Percentiles rank a stretch among this genome's conserved stretches.
Conservation (phyloP, 1,139 yeast species). For the Arxiozyma slooffiae region DNA sequence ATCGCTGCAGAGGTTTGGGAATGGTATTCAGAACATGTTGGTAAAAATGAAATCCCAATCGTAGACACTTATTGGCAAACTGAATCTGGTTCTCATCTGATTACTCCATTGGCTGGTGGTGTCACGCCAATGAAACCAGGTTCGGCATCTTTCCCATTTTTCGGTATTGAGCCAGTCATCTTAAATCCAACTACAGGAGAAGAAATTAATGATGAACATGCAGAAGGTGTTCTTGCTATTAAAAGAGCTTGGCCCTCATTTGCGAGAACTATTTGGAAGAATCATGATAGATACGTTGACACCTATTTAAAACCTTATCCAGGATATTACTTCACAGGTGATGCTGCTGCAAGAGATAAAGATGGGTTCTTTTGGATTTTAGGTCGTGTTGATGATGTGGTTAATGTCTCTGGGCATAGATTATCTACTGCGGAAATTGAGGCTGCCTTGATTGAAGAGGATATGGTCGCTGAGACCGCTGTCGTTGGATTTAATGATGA, state of each 20-base stretch:
- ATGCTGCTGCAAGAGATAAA: slow-evolving; percentile 70
- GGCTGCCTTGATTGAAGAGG: slow-evolving; percentile 65
- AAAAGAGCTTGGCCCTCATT: slow-evolving; percentile 72
- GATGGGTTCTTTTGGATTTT: slow-evolving; percentile 74
- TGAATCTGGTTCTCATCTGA: slow-evolving; percentile 66
- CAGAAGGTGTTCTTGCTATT: slow-evolving; percentile 67
- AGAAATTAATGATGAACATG: slow-evolving; percentile 51
- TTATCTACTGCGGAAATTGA: slow-evolving; percentile 76
- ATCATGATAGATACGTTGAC: slow-evolving; percentile 57
- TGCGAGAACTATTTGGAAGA: slow-evolving; percentile 66
- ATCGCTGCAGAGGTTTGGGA: slow-evolving; percentile 91
- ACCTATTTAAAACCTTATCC: slow-evolving; percentile 64
- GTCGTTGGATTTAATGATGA: slow-evolving; percentile 77
- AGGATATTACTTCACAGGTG: slow-evolving; percentile 67
- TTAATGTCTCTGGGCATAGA: slow-evolving; percentile 72
- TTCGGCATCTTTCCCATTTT: slow-evolving; percentile 68
- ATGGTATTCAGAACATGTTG: slow-evolving; percentile 77
- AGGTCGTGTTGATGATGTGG: slow-evolving; percentile 78
- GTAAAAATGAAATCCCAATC: slow-evolving; percentile 63
- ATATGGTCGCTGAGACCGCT: slow-evolving; percentile 63
- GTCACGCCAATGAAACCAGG: slow-evolving; percentile 73
- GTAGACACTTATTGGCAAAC: slow-evolving; percentile 83
- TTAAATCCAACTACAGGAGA: slow-evolving; percentile 65
- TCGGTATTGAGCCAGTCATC: slow-evolving; percentile 60
- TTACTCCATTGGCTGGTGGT: slow-evolving; percentile 54